Base-by-base conservation (phyloP, 2,329 filamentous ascomycete genomes). In the Xylaria polymorpha region DNA sequence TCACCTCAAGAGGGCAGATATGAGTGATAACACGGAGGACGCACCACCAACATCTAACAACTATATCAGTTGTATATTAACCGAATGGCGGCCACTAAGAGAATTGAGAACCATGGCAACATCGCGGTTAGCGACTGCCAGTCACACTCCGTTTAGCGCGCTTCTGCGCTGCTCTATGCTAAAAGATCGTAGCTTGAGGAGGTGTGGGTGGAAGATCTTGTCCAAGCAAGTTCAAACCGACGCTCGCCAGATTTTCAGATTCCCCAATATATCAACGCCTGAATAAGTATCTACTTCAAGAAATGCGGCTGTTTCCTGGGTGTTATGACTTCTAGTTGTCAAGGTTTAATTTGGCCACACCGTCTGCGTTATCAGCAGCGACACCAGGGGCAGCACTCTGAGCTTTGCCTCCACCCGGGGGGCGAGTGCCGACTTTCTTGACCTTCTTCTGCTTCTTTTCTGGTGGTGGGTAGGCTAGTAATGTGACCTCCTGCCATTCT, bases 401-500 rank as follows among this genome's bases (percentile, higher is more conserved):
- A 18, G 65, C 63, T 37, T 56, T 51, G 15, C 35, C 44, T 2
- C 39, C 62, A 4, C 37, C 75, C 51, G 74, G 64, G 65, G 74
- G 69, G 25, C 74, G 73, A 57, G 74, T 86, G 0, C 92, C 92
- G 81, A 91, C 90, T 75, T 94, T 89, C 85, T 94, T 96, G 70
- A 85, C 84, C 83, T 93, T 93, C 85, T 92, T 92, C 74, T 87
- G 89, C 82, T 94, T 92, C 73, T 88, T 86, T 32, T 84, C 84
- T 0, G 86, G 84, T 0, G 88, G 88, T 20, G 96, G 96, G 86
- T 98, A 99, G 37, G 94, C 96, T 79, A 91, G 90, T 61, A 87
- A 79, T 60, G 91, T 87, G 63, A 94, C 86, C 66, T 90, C 88
- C 82, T 97, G 91, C 94, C 94, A 98, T 77, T 94, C 93, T 37